Evolutionary conservation across 176 grass and related monocot genomes (phyloP), one percentile per base, ranked within the genome.

Genomic region (Juncus inflexus): DNA sequence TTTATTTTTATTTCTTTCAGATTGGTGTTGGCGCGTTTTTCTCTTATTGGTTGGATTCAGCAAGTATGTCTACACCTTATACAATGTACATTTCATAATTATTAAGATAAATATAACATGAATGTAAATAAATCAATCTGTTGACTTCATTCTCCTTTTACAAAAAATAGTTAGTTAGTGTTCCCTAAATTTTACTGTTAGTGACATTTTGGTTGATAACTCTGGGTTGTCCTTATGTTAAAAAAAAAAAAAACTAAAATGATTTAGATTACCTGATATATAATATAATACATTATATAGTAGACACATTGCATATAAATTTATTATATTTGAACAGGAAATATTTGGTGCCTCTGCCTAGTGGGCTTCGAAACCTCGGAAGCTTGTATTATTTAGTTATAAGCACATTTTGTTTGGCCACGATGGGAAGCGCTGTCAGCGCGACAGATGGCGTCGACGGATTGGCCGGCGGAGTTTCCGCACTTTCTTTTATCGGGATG

Each of bases 361-460:
- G 82, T 79, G 94, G 94, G 42, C 75, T 97, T 70, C 80, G 81
- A 55, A 81, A 81, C 63, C 57, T 92, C 35, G 94, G 87, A 63
- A 86, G 76, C 61, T 14, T 89, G 51, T 97, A 97, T 86, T 28
- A 28, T 47, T 71, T 82, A 15, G 55, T 80, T 81, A 47, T 90
- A 75, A 77, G 77, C n/a, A 61, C 85, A 72, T 60, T 71, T 62
- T 91, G 77, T 61, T 91, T 84, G 40, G 73, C 80, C 76, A 72
- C 68, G 13, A 86, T 86, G 77, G 67, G 79, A 38, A 89, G 71
- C 51, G 94, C 82, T 69, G 85, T 92, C 67, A 80, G 81, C 56
- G 42, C 89, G 68, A 80, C 84, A 79, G 88, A 97, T 73, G 80
- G 68, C 76, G 83, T 92, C 68, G 94, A 97, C 75, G 94, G 88